Percentiles rank a stretch among this genome's conserved stretches.
phyloP scores from a whole-genome alignment of 208 protist genomes.

The Crithidia acanthocephali region DNA sequence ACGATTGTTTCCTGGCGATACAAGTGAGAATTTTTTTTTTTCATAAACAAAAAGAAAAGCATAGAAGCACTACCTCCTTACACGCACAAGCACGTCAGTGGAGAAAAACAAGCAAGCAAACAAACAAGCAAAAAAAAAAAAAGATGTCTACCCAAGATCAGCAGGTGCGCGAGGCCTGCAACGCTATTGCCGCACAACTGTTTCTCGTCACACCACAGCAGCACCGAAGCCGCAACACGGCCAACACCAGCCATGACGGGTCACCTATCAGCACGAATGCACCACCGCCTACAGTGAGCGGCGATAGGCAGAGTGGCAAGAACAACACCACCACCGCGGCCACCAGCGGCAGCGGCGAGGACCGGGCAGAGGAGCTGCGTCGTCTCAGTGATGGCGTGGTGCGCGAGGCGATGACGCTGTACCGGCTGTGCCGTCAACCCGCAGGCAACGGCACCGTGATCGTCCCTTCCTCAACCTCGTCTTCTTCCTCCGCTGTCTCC shows the following conservation, averaged over 20 bases:
- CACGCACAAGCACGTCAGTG: neutral
- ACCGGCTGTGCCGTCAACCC: slow-evolving; percentile 60
- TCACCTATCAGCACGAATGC: neutral
- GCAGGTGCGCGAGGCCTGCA: slow-evolving; percentile 47
- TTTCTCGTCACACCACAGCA: slow-evolving; percentile 21
- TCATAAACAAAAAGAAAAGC: too few relatives aligned
- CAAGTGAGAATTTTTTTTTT: too few relatives aligned
- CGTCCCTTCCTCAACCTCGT: neutral
- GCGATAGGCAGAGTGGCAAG: neutral
- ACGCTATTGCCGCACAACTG: slow-evolving; percentile 50
- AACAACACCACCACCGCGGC: neutral
- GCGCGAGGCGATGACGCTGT: slow-evolving; percentile 56
- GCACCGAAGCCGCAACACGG: neutral
- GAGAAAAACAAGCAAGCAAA: neutral
- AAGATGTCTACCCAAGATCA: slow-evolving; percentile 55
- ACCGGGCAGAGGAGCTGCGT: slow-evolving; percentile 22
- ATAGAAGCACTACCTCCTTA: too few relatives aligned
- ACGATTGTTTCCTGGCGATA: too few relatives aligned
- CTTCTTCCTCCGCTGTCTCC: neutral
- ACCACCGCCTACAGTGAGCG: neutral
- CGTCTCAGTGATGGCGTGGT: slow-evolving; percentile 31
- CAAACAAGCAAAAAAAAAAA: neutral
- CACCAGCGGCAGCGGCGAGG: neutral
- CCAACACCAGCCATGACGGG: neutral
- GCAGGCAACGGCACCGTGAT: slow-evolving; percentile 34